Conservation (phyloP, 208 protist genomes). For the Trypanosoma mega region DNA sequence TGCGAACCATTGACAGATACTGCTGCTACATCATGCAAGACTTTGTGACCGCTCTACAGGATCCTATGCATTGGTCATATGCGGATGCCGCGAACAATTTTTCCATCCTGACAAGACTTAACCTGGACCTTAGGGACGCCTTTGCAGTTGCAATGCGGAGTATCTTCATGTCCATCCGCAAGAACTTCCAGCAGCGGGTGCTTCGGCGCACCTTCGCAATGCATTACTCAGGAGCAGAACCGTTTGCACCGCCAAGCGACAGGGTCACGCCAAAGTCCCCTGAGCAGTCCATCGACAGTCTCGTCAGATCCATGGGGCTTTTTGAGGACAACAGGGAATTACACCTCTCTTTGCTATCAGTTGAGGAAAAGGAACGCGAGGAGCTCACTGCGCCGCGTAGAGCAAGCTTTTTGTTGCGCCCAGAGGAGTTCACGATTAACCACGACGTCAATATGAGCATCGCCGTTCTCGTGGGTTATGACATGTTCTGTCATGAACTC, state of each 20-base stretch:
- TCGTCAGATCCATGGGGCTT: neutral
- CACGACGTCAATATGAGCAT: constrained; percentile 62
- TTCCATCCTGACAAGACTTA: constrained; percentile 35
- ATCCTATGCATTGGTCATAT: constrained; percentile 35
- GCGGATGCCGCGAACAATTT: constrained; percentile 31
- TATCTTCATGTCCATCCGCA: constrained; percentile 37
- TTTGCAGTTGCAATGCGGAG: constrained; percentile 32
- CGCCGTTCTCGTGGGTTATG: constrained; percentile 46
- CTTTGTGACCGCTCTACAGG: constrained; percentile 42
- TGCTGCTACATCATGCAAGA: constrained; percentile 38
- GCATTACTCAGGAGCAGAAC: neutral
- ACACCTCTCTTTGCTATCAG: neutral
- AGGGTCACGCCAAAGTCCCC: neutral
- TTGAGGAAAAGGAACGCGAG: constrained; percentile 3
- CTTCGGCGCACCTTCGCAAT: constrained; percentile 30
- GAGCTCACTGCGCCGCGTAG: constrained; percentile 25
- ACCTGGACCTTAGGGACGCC: constrained; percentile 28
- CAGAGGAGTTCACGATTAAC: constrained; percentile 40
- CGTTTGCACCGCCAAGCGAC: neutral
- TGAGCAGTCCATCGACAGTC: neutral
- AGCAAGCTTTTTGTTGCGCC: constrained; percentile 20
- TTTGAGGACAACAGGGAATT: neutral
- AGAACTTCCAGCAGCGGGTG: constrained; percentile 26
- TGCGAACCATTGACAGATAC: constrained; percentile 33
- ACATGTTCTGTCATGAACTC: constrained; percentile 49